Conservation (phyloP, 257 asterid species). For the Scutellaria galericulata region DNA sequence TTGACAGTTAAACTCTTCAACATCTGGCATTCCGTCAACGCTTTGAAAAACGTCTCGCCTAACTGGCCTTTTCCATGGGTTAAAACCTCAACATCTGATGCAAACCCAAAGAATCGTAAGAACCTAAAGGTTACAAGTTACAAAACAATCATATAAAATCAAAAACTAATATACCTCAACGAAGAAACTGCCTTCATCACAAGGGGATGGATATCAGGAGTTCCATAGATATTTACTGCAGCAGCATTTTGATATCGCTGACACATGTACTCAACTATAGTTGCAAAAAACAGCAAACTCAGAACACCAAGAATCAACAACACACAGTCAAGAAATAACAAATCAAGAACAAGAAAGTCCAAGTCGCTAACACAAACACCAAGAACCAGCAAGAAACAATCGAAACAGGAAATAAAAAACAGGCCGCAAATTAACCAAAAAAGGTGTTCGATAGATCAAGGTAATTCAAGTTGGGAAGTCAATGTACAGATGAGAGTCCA, state of each 20-base stretch:
- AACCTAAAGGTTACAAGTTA: conserved; percentile 12
- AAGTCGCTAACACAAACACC: too few species aligned
- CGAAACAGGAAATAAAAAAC: conserved; percentile 68
- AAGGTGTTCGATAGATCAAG: conserved; percentile 94
- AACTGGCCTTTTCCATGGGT: conserved; percentile 90
- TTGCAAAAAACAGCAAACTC: conserved; percentile 1
- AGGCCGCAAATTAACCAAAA: conserved; percentile 77
- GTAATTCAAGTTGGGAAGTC: conserved; percentile 74
- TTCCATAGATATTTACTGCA: conserved; percentile 75
- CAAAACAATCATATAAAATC: conserved; percentile 7
- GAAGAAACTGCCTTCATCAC: conserved; percentile 72
- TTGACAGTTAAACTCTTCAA: conserved; percentile 80
- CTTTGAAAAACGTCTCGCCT: conserved; percentile 80
- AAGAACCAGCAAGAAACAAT: too few species aligned
- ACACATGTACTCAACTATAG: conserved; percentile 84
- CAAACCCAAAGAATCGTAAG: conserved; percentile 37
- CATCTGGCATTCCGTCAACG: conserved; percentile 71
- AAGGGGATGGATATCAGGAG: conserved; percentile 68
- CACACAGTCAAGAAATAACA: too few species aligned
- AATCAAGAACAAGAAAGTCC: too few species aligned
- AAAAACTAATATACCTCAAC: conserved; percentile 61
- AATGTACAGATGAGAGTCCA: conserved; percentile 72
- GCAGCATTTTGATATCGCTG: conserved; percentile 91
- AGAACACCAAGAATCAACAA: too few species aligned
- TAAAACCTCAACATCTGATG: conserved; percentile 84